Base-by-base conservation (phyloP, 805 yeast genomes). In the Candida argentea region DNA sequence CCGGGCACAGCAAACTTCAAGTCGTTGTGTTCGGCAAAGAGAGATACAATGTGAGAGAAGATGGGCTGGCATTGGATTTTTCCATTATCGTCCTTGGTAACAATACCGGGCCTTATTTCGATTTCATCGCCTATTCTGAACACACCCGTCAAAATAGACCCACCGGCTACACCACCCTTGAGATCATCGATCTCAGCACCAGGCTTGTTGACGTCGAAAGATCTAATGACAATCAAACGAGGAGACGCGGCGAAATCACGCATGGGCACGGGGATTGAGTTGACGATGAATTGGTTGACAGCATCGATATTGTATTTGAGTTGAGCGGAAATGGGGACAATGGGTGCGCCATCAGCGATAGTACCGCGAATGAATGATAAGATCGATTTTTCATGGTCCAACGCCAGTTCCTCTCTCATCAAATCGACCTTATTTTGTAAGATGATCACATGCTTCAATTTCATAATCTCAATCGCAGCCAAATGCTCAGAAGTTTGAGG, bases 141-240 rank as follows among this genome's bases (percentile, higher is more conserved):
- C 27, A 91, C 99, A 73, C 99, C 99, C 35, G 77, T 85, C 52
- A 91, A 70, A 47, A 91, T 89, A 30, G 95, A 85, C 44, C 99
- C 99, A 69, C 99, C 99, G 25, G 99, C 99, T 55, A 91, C 97
- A 76, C 99, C 99, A 50, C 99, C 99, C 65, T 87, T 87, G 56
- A 91, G 73, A 47, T 89, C 97, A 42, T 81, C 87, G 43, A 93
- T 84, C 61, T 87, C 96, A 24, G 95, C 77, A 66, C 99, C 99
- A 35, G 99, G 99, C 63, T 85, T 87, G 67, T 91, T 91, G 41
- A 91, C 98, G 60, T 91, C 99, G 56, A 91, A 91, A 19, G 97
- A 89, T 67, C 99, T 81, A 50, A 91, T 93, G 33, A 91, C 97
- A 55, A 91, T 91, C 48, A 91, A 75, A 51, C 93, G 77, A 46